Base-by-base conservation (phyloP, 1,284 basidiomycete genomes). In the Malassezia brasiliensis region DNA sequence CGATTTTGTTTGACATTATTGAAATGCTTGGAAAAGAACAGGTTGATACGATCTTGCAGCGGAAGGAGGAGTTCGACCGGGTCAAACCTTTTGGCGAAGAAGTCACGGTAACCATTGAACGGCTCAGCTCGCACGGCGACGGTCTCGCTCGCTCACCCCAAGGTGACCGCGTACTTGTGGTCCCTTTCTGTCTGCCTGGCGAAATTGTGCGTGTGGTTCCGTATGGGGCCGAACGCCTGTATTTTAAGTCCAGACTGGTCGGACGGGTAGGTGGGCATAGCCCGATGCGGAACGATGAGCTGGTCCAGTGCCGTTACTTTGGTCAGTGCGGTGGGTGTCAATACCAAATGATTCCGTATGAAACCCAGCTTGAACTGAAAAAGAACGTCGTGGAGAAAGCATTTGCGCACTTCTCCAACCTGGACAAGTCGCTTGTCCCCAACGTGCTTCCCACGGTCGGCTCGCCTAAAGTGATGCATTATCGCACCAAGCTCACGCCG, bases 401-500 rank as follows among this genome's bases (percentile, higher is more conserved):
- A 83, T 90, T 89, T 14, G 77, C 49, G 25, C 39, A 67, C 15
- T 72, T 59, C 48, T 64, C 65, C 6, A 56, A 79, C n/a, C 77
- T 90, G 0, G 76, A 81, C 3, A 63, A 78, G 1, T 70, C 79
- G 0, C 74, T 79, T 1, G 76, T 96, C 1, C 90, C 91, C 0
- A 53, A 72, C 0, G 83, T 90, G 31, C 79, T 82, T 47, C 77
- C 83, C 0, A 96, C 93, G 0, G 84, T 93, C 15, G 82, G 83
- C 6, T 90, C 87, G 0, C 94, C 93, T 0, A 78, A 86, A 47
- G 84, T 93, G 62, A 96, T 93, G 76, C 82, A 81, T 42, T 98
- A 98, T 75, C 83, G 93, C 20, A 98, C 94, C 0, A 98, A 98
- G 77, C 85, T 98, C 45, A 96, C 93, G 0, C 93, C 93, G 0